Evolutionary conservation across 345 rosid species (phyloP), one percentile per base, ranked within the genome.

Genomic region (Carallia pectinifolia): DNA sequence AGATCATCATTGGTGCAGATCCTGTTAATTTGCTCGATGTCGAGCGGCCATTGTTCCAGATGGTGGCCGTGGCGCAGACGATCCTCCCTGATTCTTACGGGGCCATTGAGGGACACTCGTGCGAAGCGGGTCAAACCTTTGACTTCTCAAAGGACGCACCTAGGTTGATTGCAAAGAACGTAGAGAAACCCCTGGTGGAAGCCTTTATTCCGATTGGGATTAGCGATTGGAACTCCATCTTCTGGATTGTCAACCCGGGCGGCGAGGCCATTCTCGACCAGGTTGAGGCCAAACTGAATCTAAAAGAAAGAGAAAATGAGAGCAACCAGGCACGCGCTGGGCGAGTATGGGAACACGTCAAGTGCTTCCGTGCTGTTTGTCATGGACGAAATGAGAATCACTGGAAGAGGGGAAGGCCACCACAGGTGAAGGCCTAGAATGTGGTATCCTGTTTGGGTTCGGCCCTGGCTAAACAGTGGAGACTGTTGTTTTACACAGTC

Each of bases 251-350:
- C 19, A 70, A 72, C 18, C 76, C 76, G 0, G 76, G 76, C 1
- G 76, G 76, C 4, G 70, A 65, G 1, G 70, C 76, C 6, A 72
- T 72, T 65, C 70, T 72, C 17, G 76, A 72, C 27, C 76, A 72
- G 50, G 76, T 72, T 5, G 76, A 72, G 31, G 58, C 50, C 0
- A 72, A 72, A 58, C 60, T 72, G 7, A 48, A 27, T 4, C 31
- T 72, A 38, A 58, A 72, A 23, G 27, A 65, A 68, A 4, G 76
- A 72, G 52, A 72, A 72, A 58, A 12, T 65, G 65, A 65, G 29
- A 16, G 70, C 70, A 2, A 72, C 70, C 6, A 58, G 70, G 27
- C 64, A 72, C 1, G 76, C 65, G 0, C 30, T 72, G 5, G 48
- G 70, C 27, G 76, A 65, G 7, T 72, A 65, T 50, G 76, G 76